Evolutionary conservation across 2,329 filamentous ascomycete species (phyloP).

Genomic region (Hypomyces perniciosus): DNA sequence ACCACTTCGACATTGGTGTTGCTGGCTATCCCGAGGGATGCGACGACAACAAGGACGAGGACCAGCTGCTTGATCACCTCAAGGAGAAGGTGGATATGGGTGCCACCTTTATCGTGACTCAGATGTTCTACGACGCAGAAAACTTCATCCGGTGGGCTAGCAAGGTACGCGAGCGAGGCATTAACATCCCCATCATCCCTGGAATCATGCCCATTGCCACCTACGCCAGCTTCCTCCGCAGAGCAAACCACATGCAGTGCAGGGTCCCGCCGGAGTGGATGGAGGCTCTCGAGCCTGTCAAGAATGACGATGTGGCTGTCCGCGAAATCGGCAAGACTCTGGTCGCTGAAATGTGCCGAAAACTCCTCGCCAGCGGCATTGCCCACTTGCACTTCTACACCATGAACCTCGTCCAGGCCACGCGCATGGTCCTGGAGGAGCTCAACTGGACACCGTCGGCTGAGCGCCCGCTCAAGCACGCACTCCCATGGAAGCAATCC

Average conservation of each 20-base stretch:
- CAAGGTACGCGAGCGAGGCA: slow-evolving; percentile 78
- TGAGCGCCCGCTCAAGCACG: slow-evolving; percentile 73
- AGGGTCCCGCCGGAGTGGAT: slow-evolving; percentile 77
- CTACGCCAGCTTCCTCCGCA: slow-evolving; percentile 83
- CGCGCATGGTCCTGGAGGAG: slow-evolving; percentile 89
- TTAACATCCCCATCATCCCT: slow-evolving; percentile 75
- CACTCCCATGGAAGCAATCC: slow-evolving; percentile 95
- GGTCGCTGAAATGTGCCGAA: slow-evolving; percentile 84
- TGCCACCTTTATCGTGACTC: slow-evolving; percentile 88
- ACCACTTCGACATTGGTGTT: slow-evolving; percentile 91
- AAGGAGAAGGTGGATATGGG: slow-evolving; percentile 97
- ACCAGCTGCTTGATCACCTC: slow-evolving; percentile 79
- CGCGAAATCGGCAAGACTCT: slow-evolving; percentile 82
- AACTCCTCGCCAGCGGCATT: slow-evolving; percentile 75
- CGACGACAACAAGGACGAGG: slow-evolving; percentile 86
- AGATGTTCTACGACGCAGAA: slow-evolving; percentile 99
- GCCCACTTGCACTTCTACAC: slow-evolving; percentile 96
- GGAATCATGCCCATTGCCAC: slow-evolving; percentile 90
- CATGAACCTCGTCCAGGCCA: slow-evolving; percentile 96
- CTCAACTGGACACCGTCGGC: slow-evolving; percentile 73
- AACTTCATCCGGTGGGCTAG: slow-evolving; percentile 89
- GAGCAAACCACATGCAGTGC: slow-evolving; percentile 87
- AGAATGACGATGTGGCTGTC: slow-evolving; percentile 93
- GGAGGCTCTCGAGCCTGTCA: slow-evolving; percentile 78
- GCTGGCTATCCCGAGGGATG: slow-evolving; percentile 94